Conservation (phyloP, 352 stramenopile species). For the Pythium grandisporangium region DNA sequence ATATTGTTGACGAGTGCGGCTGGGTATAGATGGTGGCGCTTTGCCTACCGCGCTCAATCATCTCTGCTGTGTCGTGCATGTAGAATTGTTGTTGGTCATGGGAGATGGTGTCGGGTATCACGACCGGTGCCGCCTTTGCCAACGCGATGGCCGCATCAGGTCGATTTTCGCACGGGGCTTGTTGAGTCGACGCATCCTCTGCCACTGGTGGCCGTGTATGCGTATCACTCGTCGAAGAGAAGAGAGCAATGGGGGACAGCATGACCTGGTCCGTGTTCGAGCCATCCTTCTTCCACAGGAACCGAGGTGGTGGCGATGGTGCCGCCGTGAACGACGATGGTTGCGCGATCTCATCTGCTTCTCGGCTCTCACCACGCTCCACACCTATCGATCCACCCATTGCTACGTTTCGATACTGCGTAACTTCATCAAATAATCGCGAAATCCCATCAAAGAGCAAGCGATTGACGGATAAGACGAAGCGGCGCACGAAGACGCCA, state of each 20-base stretch:
- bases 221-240: background rate
- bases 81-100: slow-evolving; percentile 54
- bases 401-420: slow-evolving; percentile 38
- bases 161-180: slow-evolving; percentile 16
- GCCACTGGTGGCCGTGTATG: slow-evolving; percentile 1
- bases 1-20: no score
- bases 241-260: slow-evolving; percentile 14
- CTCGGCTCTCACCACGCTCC: slow-evolving; percentile 1
- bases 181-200: slow-evolving; percentile 10
- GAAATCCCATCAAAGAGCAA: slow-evolving; percentile 68
- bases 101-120: slow-evolving; percentile 12
- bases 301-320: slow-evolving; percentile 13
- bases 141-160: slow-evolving; percentile 24
- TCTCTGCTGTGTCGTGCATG: slow-evolving; percentile 32
- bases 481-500: slow-evolving; percentile 59
- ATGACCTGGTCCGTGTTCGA: slow-evolving; percentile 10
- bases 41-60: slow-evolving; percentile 16
- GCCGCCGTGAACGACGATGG: slow-evolving; percentile 12
- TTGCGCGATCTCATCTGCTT: slow-evolving; percentile 8
- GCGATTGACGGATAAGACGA: slow-evolving; percentile 46
- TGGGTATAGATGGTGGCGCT: background rate
- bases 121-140: slow-evolving; percentile 4
- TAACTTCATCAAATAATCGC: slow-evolving; percentile 50
- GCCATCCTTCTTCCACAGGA: slow-evolving; percentile 10
- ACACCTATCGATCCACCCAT: slow-evolving; percentile 17